Evolutionary conservation across 2,329 filamentous ascomycete species (phyloP).

Genomic region (Claviceps sp.): DNA sequence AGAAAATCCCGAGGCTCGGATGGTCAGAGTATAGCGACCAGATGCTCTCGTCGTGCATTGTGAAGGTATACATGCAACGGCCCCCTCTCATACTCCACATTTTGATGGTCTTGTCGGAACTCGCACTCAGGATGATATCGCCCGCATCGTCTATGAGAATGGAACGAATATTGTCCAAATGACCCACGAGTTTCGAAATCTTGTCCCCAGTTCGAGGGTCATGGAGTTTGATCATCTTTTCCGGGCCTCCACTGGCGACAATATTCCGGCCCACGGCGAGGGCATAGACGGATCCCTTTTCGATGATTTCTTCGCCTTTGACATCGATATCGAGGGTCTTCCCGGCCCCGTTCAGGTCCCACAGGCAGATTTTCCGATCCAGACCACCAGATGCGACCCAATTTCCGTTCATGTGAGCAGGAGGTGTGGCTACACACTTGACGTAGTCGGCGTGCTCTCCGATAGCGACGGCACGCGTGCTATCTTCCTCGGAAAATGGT

Average conservation of each 20-base stretch:
- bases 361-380: constrained; percentile 82
- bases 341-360: constrained; percentile 82
- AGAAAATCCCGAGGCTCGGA: constrained; percentile 76
- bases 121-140: constrained; percentile 85
- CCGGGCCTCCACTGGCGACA: constrained; percentile 83
- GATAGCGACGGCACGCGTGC: constrained; percentile 49
- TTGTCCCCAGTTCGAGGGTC: constrained; percentile 78
- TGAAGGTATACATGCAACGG: constrained; percentile 92
- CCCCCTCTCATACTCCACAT: constrained; percentile 94
- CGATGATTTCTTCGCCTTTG: constrained; percentile 64
- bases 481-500: constrained; percentile 49
- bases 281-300: constrained; percentile 93
- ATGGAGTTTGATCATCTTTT: constrained; percentile 86
- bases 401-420: constrained; percentile 43
- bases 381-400: constrained; percentile 94
- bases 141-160: constrained; percentile 81
- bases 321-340: constrained; percentile 80
- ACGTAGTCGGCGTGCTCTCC: constrained; percentile 93
- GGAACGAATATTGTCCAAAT: constrained; percentile 86
- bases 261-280: constrained; percentile 68
- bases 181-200: constrained; percentile 91
- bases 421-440: constrained; percentile 76
- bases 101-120: constrained; percentile 94
- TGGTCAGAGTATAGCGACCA: constrained; percentile 91
- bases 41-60: constrained; percentile 97